Conservation (phyloP, 176 grass and related monocot species). For the Phragmites australis region DNA sequence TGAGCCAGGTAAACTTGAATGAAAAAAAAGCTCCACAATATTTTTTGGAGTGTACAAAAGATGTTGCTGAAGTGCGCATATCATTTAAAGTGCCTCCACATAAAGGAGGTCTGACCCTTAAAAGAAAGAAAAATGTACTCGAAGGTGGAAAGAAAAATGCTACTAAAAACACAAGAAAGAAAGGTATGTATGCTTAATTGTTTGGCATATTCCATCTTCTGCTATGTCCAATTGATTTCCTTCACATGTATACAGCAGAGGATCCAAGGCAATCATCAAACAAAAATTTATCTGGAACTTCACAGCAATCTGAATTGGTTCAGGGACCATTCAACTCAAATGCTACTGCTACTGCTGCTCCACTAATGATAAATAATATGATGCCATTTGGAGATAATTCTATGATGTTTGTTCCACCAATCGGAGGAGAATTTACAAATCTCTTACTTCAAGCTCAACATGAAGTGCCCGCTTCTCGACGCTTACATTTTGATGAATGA, state of each 20-base stretch:
- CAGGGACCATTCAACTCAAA: neutral
- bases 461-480: neutral
- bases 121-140: slow-evolving; percentile 8
- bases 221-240: neutral
- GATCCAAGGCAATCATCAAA: neutral
- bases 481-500: neutral
- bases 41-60: neutral
- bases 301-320: neutral
- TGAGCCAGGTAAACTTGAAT: neutral
- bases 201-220: neutral
- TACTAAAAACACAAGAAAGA: neutral
- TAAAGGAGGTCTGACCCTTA: neutral
- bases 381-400: neutral
- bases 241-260: neutral
- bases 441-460: neutral
- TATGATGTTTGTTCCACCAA: neutral
- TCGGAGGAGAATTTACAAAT: neutral
- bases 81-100: slow-evolving; percentile 7
- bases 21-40: neutral
- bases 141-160: neutral
- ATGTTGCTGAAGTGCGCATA: neutral
- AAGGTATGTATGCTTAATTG: neutral
- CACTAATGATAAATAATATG: neutral
- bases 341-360: neutral
- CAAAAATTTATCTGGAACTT: neutral